These are phyloP conservation scores for Leonotis leonurus DNA, from an alignment of 257 asterid genomes.

Conservation along the genomic window DNA sequence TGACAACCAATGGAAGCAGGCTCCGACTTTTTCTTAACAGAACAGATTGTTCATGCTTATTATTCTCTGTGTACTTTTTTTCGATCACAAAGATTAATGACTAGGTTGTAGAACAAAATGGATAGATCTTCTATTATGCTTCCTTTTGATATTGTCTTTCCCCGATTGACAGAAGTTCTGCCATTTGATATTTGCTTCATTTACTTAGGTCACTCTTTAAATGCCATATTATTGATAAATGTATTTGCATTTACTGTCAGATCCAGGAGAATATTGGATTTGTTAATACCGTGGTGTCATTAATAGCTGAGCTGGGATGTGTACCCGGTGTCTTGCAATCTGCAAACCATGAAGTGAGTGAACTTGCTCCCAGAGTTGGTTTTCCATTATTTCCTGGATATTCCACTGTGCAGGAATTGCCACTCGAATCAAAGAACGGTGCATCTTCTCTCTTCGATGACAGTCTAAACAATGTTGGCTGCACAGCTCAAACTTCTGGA, in stretches of 20 bases:
- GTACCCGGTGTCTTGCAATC: constrained; percentile 48
- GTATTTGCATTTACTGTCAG: constrained; percentile 33
- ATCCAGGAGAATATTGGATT: constrained; percentile 58
- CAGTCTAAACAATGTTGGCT: constrained; percentile 20
- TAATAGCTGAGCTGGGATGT: constrained; percentile 59
- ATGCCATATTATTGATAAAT: constrained; percentile 4
- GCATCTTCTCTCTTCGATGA: constrained; percentile 22
- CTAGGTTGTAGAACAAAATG: neutral
- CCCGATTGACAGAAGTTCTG: neutral
- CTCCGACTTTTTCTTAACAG: neutral
- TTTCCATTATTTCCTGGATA: constrained; percentile 26
- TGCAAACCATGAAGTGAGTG: constrained; percentile 36
- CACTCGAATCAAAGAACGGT: constrained; percentile 23
- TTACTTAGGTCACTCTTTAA: neutral
- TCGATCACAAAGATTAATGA: neutral
- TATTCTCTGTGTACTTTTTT: neutral
- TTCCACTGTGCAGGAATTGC: constrained; percentile 20
- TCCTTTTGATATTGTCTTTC: neutral
- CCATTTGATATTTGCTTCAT: neutral
- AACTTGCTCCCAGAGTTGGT: constrained; percentile 30
- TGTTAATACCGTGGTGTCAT: constrained; percentile 42
- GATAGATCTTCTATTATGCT: neutral
- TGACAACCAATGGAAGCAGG: neutral
- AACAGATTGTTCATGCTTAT: neutral
- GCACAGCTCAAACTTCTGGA: constrained; percentile 11